Evolutionary conservation across 305 asterid species (phyloP).

Genomic region (Striga hermonthica): DNA sequence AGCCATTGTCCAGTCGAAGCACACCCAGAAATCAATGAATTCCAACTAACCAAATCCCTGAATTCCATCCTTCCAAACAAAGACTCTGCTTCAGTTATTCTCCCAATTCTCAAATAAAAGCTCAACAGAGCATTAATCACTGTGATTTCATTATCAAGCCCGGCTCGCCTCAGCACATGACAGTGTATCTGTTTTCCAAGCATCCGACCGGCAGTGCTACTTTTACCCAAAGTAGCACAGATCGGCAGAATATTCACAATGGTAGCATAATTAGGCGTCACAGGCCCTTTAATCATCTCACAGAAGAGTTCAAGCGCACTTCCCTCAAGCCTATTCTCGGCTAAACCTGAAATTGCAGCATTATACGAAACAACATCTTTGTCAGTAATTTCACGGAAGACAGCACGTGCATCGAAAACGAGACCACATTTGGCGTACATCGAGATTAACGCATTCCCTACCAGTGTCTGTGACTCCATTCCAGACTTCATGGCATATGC

Average conservation of each 20-base stretch:
- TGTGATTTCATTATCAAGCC: conserved; percentile 45
- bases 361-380: conserved; percentile 88
- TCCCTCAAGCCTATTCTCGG: conserved; percentile 53
- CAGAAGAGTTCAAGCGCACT: conserved; percentile 54
- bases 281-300: conserved; percentile 48
- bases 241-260: conserved; percentile 60
- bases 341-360: conserved; percentile 75
- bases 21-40: conserved; percentile 72
- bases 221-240: conserved; percentile 47
- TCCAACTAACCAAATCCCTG: conserved; percentile 82
- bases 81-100: conserved; percentile 44
- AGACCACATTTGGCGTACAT: conserved; percentile 78
- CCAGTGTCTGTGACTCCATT: conserved; percentile 55
- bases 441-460: conserved; percentile 70
- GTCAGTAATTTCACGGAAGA: conserved; percentile 54
- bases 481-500: conserved; percentile 48
- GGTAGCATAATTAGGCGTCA: conserved; percentile 73
- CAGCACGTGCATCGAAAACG: conserved; percentile 53
- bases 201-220: conserved; percentile 27
- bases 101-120: conserved; percentile 63
- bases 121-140: conserved; percentile 71
- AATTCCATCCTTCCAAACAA: conserved; percentile 53
- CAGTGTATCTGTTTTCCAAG: conserved; percentile 69
- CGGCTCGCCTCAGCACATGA: conserved; percentile 53
- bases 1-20: conserved; percentile 56